A percentile compares a stretch with the other conserved stretches of the same genome.
Conservation (phyloP, 768 basidiomycete species). For the Mycena filopes region DNA sequence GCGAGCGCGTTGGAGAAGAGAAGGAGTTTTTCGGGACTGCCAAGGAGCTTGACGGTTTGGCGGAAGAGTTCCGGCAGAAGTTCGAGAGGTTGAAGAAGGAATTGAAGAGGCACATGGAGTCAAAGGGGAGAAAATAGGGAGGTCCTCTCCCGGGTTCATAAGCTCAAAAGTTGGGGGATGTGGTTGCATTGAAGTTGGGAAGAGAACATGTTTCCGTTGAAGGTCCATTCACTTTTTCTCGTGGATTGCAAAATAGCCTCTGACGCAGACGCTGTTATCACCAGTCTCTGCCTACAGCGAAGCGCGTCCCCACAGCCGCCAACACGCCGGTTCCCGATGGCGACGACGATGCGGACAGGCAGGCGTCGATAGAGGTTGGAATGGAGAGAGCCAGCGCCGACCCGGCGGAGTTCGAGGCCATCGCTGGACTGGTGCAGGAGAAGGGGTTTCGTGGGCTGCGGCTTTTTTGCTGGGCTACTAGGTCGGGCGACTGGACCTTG, state of each 20-base stretch:
- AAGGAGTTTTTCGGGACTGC: conserved; percentile 4
- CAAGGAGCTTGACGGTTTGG: conserved; percentile 11
- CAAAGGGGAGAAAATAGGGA: too few species aligned
- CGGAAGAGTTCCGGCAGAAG: not conserved
- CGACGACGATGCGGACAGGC: too few species aligned
- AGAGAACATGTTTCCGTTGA: too few species aligned
- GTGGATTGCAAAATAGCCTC: too few species aligned
- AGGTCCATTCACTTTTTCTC: too few species aligned
- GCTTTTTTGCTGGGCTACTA: not conserved
- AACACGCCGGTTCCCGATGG: too few species aligned
- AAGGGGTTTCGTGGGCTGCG: not conserved
- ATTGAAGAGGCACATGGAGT: conserved; percentile 15
- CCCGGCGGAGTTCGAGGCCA: not conserved
- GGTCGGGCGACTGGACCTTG: conserved; percentile 3
- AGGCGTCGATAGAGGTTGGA: not conserved
- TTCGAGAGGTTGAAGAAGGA: not conserved
- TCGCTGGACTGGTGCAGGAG: not conserved
- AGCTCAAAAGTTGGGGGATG: too few species aligned
- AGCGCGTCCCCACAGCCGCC: too few species aligned
- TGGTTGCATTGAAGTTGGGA: too few species aligned
- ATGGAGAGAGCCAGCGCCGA: not conserved
- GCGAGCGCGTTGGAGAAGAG: conserved; percentile 6
- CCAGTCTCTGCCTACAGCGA: too few species aligned
- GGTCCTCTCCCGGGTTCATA: too few species aligned
- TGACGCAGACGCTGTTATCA: too few species aligned